Base-by-base conservation (phyloP, 192 early-diverging fungal genomes). In the Phycomyces nitens region DNA sequence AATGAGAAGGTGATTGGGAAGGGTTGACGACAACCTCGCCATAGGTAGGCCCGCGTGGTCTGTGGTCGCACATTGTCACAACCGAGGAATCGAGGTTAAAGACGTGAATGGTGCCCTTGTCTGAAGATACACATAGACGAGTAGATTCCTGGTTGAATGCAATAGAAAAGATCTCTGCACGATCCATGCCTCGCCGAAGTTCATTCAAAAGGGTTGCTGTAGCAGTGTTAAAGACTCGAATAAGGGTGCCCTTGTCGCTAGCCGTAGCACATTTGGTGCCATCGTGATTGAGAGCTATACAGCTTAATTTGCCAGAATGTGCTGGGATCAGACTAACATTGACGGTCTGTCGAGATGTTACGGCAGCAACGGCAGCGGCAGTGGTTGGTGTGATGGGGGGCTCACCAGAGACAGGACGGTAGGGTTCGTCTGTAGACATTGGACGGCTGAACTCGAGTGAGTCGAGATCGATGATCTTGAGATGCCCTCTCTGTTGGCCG, bases 61-160 rank as follows among this genome's bases (percentile, higher is more conserved):
- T 71, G 53, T 75, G 78, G 20, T 74, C 70, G 18, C 64, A 56
- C 9, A 74, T 62, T 14, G 74, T 77, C 4, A 65, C 71, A 3
- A 72, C 66, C 0, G 77, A 67, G 9, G 81, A 74, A 62, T 89
- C 88, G 15, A 97, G 81, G 56, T 92, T 91, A 64, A 98, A 98
- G 10, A 98, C 79, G 69, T 98, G 96, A 6, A 96, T 86, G 1
- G 96, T 98, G 15, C 91, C 92, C 60, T 94, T 94, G 76, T 96
- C 94, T 0, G 90, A 93, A 6, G 92, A 88, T 20, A 92, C 91
- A 64, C 89, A 89, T 34, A 98, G 73, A 12, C 88, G 76, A 1
- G 84, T 89, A n/a, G 79, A 84, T 52, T 89, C 87, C 41, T 80
- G 78, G 54, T 87, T 89, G 67, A 98, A 96, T n/a, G 91, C 89